Evolutionary conservation across 2,329 filamentous ascomycete genomes (phyloP), one percentile per base, ranked within the genome.

Genomic region (Xylariales sp.): DNA sequence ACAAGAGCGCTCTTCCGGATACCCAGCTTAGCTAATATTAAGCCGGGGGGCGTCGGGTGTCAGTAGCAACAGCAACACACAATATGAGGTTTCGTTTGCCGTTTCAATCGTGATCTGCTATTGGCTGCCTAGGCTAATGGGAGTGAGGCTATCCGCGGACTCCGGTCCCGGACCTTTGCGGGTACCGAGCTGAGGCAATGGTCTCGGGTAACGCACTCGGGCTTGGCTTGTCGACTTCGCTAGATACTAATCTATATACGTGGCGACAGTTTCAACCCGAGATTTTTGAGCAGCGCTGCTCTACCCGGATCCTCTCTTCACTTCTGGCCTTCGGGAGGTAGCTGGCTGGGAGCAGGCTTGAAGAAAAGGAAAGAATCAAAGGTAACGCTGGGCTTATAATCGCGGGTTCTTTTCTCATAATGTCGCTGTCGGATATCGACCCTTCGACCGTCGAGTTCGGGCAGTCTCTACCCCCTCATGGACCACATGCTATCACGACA

Each of bases 381-480:
- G 32, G 14, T 23, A 23, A 23, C 23, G 23, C 30, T 32, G 30
- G n/a, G 4, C 6, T 18, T 12, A 9, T 32, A 23, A 4, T 9
- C 8, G 6, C 16, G 6, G 5, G 14, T 48, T 16, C 5, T 14
- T 28, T 36, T 23, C n/a, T 53, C 48, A 60, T 10, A 32, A 65
- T 69, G 62, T 49, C 55, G 59, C 34, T 62, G 16, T 41, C 60
- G 12, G 18, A 9, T 28, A 43, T 64, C 43, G 68, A 71, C 34
- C 68, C 68, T 10, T 70, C 68, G 23, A 53, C 64, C 7, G 36
- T 66, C 60, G 65, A 67, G 56, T 78, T 83, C 45, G 84, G 83
- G 14, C 77, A 82, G 64, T 84, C 83, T 16, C 74, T 84, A 3
- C 83, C 84, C 0, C 84, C 84, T 1, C 79, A 84, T 58, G 81